These are phyloP conservation scores for Fusarium pseudonygamai DNA, from an alignment of 2,329 filamentous ascomycete genomes.

Conservation along the genomic window DNA sequence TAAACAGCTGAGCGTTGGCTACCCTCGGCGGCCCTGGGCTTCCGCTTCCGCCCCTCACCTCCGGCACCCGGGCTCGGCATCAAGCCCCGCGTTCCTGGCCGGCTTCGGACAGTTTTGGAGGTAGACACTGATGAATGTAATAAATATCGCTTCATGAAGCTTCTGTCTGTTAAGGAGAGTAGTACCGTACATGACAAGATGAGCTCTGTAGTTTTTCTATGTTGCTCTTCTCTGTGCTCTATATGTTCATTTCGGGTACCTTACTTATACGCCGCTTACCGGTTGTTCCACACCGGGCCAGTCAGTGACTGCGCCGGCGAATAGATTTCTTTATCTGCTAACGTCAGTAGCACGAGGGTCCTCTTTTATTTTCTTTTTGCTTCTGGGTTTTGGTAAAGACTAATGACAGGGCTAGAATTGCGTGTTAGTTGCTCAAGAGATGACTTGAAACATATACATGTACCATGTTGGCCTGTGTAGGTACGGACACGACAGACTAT, in stretches of 20 bases:
- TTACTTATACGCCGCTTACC: slow-evolving; percentile 38
- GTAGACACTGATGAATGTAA: background rate
- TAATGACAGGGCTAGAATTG: background rate
- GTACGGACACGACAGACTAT: background rate
- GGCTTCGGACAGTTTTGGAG: background rate
- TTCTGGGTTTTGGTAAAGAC: background rate
- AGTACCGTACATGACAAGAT: background rate
- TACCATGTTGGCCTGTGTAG: background rate
- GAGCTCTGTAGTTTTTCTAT: background rate
- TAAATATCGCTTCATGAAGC: too few species aligned
- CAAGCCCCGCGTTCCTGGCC: slow-evolving; percentile 25
- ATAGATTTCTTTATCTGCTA: background rate
- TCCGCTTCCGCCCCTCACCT: slow-evolving; percentile 27
- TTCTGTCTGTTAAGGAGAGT: background rate
- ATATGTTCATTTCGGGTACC: slow-evolving; percentile 32
- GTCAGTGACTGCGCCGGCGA: slow-evolving; percentile 5
- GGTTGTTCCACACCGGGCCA: slow-evolving; percentile 27
- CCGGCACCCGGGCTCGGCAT: slow-evolving; percentile 34
- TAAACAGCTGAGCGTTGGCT: background rate
- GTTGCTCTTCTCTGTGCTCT: slow-evolving; percentile 1
- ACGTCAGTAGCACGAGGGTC: background rate
- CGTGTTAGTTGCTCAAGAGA: background rate
- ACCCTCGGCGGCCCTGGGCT: slow-evolving; percentile 19
- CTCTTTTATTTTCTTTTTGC: background rate
- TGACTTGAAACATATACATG: background rate